Evolutionary conservation across 73 alveolate genomes (phyloP).

Genomic region (Uronychia binucleata): DNA sequence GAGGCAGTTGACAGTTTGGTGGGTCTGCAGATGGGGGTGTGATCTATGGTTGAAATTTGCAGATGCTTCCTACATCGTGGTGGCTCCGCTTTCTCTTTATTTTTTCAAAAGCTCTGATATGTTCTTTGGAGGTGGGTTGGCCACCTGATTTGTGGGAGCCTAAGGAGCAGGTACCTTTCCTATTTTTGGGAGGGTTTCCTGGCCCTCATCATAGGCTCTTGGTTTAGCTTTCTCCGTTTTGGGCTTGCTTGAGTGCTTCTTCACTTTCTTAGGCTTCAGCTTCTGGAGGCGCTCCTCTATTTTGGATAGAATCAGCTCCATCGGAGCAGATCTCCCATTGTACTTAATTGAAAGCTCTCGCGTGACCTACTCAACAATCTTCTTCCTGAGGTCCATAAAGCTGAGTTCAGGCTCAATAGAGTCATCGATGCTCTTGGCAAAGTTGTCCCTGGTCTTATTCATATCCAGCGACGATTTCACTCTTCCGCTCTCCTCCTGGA

Average conservation of each 20-base stretch:
- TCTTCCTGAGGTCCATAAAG: background rate
- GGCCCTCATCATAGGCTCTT: background rate
- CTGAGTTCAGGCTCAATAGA: background rate
- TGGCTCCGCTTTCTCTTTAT: background rate
- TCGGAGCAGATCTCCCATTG: constrained; percentile 20
- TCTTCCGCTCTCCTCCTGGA: no score
- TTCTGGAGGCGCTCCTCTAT: constrained; percentile 3
- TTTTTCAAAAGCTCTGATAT: background rate
- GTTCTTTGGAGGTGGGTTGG: background rate
- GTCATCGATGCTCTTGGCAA: no score
- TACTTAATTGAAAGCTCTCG: background rate
- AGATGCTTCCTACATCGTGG: no score
- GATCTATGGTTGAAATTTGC: no score
- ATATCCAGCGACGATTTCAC: no score
- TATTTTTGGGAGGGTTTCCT: background rate
- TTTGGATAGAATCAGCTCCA: background rate
- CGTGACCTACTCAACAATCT: constrained; percentile 1
- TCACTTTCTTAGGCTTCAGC: background rate
- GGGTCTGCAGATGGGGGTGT: no score
- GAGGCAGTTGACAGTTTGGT: no score
- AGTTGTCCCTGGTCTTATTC: no score
- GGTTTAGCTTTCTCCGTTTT: background rate
- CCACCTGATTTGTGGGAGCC: background rate
- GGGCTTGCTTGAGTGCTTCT: background rate
- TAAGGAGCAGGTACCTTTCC: background rate